Percentiles rank a stretch among this genome's conserved stretches.
These are phyloP conservation scores for Fraxinus greggii DNA, from an alignment of 305 asterid genomes.

Conservation along the genomic window DNA sequence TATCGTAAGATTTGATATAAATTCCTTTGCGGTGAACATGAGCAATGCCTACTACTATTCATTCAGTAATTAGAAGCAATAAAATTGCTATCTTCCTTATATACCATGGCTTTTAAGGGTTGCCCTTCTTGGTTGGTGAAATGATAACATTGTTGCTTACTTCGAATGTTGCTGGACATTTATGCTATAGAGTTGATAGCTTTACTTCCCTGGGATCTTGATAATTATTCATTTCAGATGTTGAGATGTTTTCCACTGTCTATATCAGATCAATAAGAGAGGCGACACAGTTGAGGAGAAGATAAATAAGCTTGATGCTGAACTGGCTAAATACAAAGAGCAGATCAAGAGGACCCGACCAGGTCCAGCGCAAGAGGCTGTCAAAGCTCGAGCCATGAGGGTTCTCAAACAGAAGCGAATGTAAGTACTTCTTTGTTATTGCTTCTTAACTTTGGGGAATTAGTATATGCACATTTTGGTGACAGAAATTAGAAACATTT, in stretches of 20 bases:
- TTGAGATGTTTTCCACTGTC: not conserved
- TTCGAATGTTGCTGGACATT: not conserved
- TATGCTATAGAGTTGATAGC: not conserved
- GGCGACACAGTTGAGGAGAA: conserved; percentile 88
- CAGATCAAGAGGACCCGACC: conserved; percentile 93
- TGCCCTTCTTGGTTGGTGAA: not conserved
- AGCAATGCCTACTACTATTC: not conserved
- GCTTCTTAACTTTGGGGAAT: not conserved
- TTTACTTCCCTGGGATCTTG: not conserved
- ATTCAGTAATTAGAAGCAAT: not conserved
- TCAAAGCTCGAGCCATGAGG: conserved; percentile 98
- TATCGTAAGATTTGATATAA: not conserved
- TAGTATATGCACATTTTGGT: not conserved
- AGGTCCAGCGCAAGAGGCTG: conserved; percentile 97
- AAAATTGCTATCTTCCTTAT: not conserved
- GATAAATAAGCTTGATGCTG: conserved; percentile 79
- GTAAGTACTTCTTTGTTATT: conserved; percentile 41
- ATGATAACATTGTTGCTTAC: not conserved
- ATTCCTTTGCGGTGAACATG: not conserved
- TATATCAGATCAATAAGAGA: conserved; percentile 77
- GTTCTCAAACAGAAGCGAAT: conserved; percentile 89
- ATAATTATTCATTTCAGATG: conserved; percentile 15
- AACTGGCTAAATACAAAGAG: conserved; percentile 71
- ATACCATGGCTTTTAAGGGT: not conserved
- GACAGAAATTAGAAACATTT: not conserved